Base-by-base conservation (phyloP, 495 filamentous ascomycete genomes). In the Aspergillus kassunensis region DNA sequence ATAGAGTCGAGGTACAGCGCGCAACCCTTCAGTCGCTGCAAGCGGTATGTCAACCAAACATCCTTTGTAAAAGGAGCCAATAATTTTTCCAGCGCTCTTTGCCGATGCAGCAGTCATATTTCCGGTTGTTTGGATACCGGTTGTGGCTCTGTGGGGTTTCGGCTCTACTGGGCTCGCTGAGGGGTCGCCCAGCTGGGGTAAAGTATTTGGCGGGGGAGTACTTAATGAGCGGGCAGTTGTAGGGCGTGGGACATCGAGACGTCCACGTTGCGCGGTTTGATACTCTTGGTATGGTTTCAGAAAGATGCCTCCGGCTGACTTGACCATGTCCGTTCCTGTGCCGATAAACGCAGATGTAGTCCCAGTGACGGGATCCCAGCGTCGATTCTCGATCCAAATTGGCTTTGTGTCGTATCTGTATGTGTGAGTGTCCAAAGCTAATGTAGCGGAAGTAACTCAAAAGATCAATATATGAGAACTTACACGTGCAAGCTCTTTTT, bases 1-100 rank as follows among this genome's bases (percentile, higher is more conserved):
- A 57, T 90, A 89, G 1, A 95, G 72, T 0, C 87, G 79, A 1
- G 90, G 90, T 0, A 89, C 86, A 55, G 91, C 91, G 62, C 92
- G 88, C 52, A 92, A 87, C 1, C 90, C 90, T 59, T 91, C 88
- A 3, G 86, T 81, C 2, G 91, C 62, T 0, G 89, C 87, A 1
- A 91, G 68, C 4, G 80, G 77, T 18, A 93, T 73, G 57, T 91
- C 85, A 53, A 91, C 83, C 13, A 69, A 25, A 8, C 66, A 45
- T 1, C 69, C 71, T 50, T 69, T 74, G 49, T 62, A 68, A 41
- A 62, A 61, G 23, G 57, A 51, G 3, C 62, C 59, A 11, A 64
- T 44, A 20, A 72, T 54, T 23, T 68, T 61, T 1, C 69, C 71
- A 7, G 76, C 40, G 12, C 68, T 66, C 19, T 64, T 70, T 1